Conservation (phyloP, 1,139 yeast genomes). For the Candida sp. region DNA sequence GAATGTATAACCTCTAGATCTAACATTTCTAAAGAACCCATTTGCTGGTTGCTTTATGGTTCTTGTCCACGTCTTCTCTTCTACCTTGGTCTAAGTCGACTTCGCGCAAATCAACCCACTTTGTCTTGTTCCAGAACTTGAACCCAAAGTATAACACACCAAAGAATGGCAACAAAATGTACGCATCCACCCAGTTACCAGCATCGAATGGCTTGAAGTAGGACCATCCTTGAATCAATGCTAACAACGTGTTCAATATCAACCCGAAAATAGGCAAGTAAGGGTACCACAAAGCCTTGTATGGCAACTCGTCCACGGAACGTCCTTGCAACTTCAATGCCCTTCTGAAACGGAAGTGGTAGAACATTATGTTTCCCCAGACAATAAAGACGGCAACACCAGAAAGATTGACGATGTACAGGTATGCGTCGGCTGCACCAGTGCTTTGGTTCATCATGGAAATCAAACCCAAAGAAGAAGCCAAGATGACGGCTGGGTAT, state of each 20-base stretch:
- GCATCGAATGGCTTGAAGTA: slow-evolving; percentile 64
- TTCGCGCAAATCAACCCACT: slow-evolving; percentile 41
- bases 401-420: slow-evolving; percentile 55
- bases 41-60: not conserved
- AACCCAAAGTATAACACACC: slow-evolving; percentile 35
- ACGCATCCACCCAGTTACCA: slow-evolving; percentile 66
- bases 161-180: slow-evolving; percentile 64
- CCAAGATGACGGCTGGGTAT: slow-evolving; percentile 49
- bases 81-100: slow-evolving; percentile 53
- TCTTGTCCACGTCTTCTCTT: slow-evolving; percentile 34
- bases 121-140: slow-evolving; percentile 46
- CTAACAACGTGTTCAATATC: slow-evolving; percentile 53
- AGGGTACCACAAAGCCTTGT: slow-evolving; percentile 57
- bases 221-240: slow-evolving; percentile 73
- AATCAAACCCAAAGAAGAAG: slow-evolving; percentile 53
- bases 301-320: slow-evolving; percentile 54
- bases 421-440: slow-evolving; percentile 58
- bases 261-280: slow-evolving; percentile 55
- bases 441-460: slow-evolving; percentile 54
- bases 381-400: slow-evolving; percentile 64
- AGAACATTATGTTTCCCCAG: slow-evolving; percentile 56
- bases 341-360: slow-evolving; percentile 54
- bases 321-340: slow-evolving; percentile 53
- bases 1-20: too few species aligned
- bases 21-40: not conserved